These are phyloP conservation scores for Zygosaccharomyces kombuchaensis DNA, from an alignment of 805 yeast species.

Conservation along the genomic window DNA sequence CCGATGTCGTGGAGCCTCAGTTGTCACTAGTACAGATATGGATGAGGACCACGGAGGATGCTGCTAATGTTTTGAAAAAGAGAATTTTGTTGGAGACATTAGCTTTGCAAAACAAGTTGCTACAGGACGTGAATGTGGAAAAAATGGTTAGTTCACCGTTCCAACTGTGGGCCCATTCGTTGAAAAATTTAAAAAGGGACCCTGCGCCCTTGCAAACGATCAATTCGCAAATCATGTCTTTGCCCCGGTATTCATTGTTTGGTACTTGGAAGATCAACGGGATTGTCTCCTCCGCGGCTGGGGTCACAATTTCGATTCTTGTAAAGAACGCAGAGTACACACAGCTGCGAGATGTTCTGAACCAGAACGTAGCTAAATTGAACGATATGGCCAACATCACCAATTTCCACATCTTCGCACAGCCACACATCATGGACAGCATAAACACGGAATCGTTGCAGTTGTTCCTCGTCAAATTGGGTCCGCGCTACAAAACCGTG, in stretches of 20 bases:
- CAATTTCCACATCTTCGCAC: slow-evolving; percentile 17
- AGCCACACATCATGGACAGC: slow-evolving; percentile 2
- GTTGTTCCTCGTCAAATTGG: slow-evolving; percentile 7
- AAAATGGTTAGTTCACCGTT: slow-evolving; percentile 39
- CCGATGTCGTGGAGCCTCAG: slow-evolving; percentile 27
- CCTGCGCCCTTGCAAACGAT: slow-evolving; percentile 38
- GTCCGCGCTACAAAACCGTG: neutral
- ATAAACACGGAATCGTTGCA: slow-evolving; percentile 21
- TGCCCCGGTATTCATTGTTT: slow-evolving; percentile 32
- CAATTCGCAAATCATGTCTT: slow-evolving; percentile 27
- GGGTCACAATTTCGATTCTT: slow-evolving; percentile 37
- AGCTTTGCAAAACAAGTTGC: slow-evolving; percentile 34
- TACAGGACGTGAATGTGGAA: slow-evolving; percentile 19
- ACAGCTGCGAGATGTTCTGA: slow-evolving; percentile 25
- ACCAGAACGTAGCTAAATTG: slow-evolving; percentile 29
- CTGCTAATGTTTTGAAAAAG: slow-evolving; percentile 34
- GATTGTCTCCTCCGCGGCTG: slow-evolving; percentile 38
- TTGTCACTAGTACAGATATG: slow-evolving; percentile 25
- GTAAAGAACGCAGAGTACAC: slow-evolving; percentile 17
- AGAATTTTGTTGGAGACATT: slow-evolving; percentile 36
- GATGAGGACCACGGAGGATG: slow-evolving; percentile 17
- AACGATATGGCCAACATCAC: slow-evolving; percentile 17
- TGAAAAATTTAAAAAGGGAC: slow-evolving; percentile 31
- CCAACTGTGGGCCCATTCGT: slow-evolving; percentile 41
- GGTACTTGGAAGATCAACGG: slow-evolving; percentile 44